Evolutionary conservation across 2,329 filamentous ascomycete species (phyloP).

Genomic region (Colletotrichum sp.): DNA sequence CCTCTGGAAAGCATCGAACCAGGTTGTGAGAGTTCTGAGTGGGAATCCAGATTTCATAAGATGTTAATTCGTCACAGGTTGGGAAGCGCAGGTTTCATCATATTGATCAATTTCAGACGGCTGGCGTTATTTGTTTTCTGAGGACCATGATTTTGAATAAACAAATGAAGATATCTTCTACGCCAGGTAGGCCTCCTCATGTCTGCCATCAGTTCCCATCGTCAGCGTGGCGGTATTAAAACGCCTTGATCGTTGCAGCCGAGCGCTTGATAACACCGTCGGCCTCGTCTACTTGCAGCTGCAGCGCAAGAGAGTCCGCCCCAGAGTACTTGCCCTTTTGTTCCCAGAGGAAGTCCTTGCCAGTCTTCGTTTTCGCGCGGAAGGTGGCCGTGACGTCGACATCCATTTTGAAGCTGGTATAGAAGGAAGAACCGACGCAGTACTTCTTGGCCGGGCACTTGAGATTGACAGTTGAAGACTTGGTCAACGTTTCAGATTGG

Average conservation of each 20-base stretch:
- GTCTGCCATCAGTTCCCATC: background rate
- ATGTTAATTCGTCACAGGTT: too few relatives aligned
- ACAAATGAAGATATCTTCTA: background rate
- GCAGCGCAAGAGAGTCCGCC: constrained; percentile 16
- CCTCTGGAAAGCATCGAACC: too few relatives aligned
- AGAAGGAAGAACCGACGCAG: constrained; percentile 20
- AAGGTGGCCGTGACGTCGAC: constrained; percentile 22
- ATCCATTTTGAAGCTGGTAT: constrained; percentile 21
- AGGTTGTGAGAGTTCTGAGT: too few relatives aligned
- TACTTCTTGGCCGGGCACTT: constrained; percentile 19
- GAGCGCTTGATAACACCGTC: background rate
- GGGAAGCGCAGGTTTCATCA: too few relatives aligned
- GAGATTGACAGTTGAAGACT: constrained; percentile 18
- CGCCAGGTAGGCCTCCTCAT: background rate
- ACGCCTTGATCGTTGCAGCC: background rate
- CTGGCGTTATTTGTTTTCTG: background rate
- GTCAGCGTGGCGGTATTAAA: background rate
- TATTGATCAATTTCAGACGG: background rate
- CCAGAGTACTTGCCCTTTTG: constrained; percentile 17
- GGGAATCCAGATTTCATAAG: too few relatives aligned
- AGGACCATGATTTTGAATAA: background rate
- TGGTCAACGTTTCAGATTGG: constrained; percentile 8
- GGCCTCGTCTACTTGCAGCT: constrained; percentile 18
- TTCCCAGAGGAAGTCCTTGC: constrained; percentile 12
- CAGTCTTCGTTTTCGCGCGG: constrained; percentile 11